phyloP scores from a whole-genome alignment of 1,284 basidiomycete genomes.

The Ustilago cynodontis region DNA sequence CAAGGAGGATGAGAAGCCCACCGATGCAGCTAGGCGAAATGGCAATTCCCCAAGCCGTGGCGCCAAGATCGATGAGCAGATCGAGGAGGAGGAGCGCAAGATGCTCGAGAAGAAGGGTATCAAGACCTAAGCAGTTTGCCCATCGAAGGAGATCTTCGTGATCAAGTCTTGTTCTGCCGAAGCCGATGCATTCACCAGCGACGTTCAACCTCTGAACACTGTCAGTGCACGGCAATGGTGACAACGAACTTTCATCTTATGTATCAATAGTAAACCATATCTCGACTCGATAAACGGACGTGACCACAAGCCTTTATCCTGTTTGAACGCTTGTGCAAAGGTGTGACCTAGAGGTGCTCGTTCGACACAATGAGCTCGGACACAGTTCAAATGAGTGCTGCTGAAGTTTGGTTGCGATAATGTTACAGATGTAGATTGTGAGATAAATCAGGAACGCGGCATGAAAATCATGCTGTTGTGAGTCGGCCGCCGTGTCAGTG shows the following conservation, averaged over 20 bases:
- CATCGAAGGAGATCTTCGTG: background rate
- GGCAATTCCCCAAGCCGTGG: constrained; percentile 77
- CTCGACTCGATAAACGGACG: constrained; percentile 7
- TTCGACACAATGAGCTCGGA: too few relatives aligned
- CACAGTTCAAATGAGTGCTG: too few relatives aligned
- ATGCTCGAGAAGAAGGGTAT: constrained; percentile 69
- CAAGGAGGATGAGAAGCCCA: constrained; percentile 48
- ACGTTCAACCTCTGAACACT: too few relatives aligned
- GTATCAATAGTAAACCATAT: constrained; percentile 14
- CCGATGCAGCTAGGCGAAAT: constrained; percentile 67
- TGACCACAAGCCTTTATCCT: background rate
- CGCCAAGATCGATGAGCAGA: constrained; percentile 76
- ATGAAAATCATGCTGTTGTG: too few relatives aligned
- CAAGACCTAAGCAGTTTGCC: constrained; percentile 21
- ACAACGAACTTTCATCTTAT: background rate
- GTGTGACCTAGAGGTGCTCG: too few relatives aligned
- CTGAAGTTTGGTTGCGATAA: background rate
- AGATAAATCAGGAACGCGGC: too few relatives aligned
- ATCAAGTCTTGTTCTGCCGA: background rate
- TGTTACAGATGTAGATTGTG: background rate
- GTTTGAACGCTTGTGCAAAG: background rate
- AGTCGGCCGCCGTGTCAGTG: too few relatives aligned
- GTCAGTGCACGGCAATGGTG: background rate
- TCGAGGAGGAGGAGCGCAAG: constrained; percentile 72
- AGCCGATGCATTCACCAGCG: background rate